Base-by-base conservation (phyloP, 2,329 filamentous ascomycete genomes). In the Fusarium austroafricanum region DNA sequence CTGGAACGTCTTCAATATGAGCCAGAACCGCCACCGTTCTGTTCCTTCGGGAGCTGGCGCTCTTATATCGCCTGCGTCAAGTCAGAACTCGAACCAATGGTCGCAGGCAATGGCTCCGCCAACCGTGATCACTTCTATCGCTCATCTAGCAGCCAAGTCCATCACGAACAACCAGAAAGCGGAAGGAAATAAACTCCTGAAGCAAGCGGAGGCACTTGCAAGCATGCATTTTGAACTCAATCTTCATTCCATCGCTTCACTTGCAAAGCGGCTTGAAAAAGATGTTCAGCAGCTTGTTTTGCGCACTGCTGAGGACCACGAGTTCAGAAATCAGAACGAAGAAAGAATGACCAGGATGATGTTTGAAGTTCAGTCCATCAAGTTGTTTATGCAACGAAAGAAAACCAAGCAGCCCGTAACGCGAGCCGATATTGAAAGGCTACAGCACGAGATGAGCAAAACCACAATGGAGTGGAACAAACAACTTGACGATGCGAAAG, bases 171-270 rank as follows among this genome's bases (percentile, higher is more conserved):
- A n/a, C 14, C 14, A 23, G 4, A 39, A 29, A 23, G 14, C 20
- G 9, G 33, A 42, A 18, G 21, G 55, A 28, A 47, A 50, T 2
- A 69, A 44, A 14, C 67, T 77, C 10, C 40, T 74, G 28, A 60
- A 62, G 11, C 72, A 75, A 28, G 77, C 78, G 38, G 74, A 79
- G 5, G 74, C 76, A 31, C 71, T 80, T n/a, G 75, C 79, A 7
- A 71, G 64, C 40, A 79, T 80, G 76, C 79, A 76, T 8, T 67
- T 76, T n/a, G 79, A 80, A 65, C 75, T 80, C 52, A 76, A 74
- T 58, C 61, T 80, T 35, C 77, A 75, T 37, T 58, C 71, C 31
- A 61, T 80, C 23, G 51, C 60, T 28, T 54, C 56, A 21, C 74
- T 76, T 46, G 73, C 75, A 2, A 70, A 75, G 40, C 69, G 72